Conservation (phyloP, 805 yeast genomes). For the Ogataea philodendri region DNA sequence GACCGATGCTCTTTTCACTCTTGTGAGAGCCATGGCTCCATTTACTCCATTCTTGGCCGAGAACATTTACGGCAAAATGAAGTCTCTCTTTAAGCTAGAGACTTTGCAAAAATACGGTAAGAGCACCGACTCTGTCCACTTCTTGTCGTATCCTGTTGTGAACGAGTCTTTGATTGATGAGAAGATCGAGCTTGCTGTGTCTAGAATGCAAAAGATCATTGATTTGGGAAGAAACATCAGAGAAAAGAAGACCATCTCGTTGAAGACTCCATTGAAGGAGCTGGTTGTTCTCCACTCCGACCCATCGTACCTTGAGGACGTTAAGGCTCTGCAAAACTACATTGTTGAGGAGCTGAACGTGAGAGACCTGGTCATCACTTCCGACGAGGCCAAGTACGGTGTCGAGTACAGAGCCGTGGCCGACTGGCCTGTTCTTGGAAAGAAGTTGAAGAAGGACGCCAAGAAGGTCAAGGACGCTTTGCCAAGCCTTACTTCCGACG, state of each 20-base stretch:
- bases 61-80: conserved; percentile 76
- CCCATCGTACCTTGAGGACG: conserved; percentile 67
- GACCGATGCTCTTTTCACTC: conserved; percentile 83
- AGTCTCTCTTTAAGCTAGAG: conserved; percentile 56
- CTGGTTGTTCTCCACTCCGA: conserved; percentile 85
- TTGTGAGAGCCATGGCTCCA: conserved; percentile 97
- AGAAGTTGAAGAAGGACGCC: conserved; percentile 91
- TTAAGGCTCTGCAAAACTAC: conserved; percentile 73
- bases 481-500: conserved; percentile 75
- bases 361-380: conserved; percentile 80
- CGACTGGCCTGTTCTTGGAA: conserved; percentile 98
- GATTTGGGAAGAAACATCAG: conserved; percentile 95
- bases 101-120: conserved; percentile 48
- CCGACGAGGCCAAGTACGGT: conserved; percentile 87
- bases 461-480: conserved; percentile 92
- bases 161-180: conserved; percentile 79
- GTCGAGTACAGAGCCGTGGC: conserved; percentile 94
- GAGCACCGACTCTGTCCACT: conserved; percentile 86
- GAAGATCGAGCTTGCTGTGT: conserved; percentile 80
- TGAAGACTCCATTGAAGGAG: conserved; percentile 91
- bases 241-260: conserved; percentile 89
- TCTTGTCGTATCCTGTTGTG: conserved; percentile 84
- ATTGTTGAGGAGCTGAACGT: conserved; percentile 90
- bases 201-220: conserved; percentile 95
- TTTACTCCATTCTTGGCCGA: conserved; percentile 97